phyloP scores from a whole-genome alignment of 108 stramenopile species.

The Conticribra weissflogii region DNA sequence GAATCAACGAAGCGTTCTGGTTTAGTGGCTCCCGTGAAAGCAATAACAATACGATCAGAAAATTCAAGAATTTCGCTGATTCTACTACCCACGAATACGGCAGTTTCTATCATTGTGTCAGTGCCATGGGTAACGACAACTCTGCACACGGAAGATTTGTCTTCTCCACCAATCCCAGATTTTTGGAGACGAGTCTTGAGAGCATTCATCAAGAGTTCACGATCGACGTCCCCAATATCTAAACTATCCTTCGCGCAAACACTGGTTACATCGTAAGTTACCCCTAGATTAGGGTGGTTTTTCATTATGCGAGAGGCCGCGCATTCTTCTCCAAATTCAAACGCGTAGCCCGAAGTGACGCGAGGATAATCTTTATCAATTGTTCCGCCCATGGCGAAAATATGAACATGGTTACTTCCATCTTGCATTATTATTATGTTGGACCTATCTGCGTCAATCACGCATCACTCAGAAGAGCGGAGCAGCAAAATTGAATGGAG shows the following conservation, averaged over 20 bases:
- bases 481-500: too few species aligned
- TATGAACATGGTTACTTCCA: conserved; percentile 22
- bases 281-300: conserved; percentile 41
- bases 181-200: neutral
- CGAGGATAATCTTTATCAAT: conserved; percentile 67
- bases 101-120: conserved; percentile 63
- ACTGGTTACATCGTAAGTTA: conserved; percentile 20
- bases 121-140: conserved; percentile 65
- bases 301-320: conserved; percentile 47
- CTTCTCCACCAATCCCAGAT: neutral
- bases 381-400: conserved; percentile 52
- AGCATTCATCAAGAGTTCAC: conserved; percentile 6
- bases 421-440: too few species aligned
- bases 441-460: too few species aligned
- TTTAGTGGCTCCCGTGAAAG: conserved; percentile 61
- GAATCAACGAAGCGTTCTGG: conserved; percentile 63
- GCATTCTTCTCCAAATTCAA: conserved; percentile 52
- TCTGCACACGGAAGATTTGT: conserved; percentile 3
- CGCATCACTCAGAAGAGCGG: too few species aligned
- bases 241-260: conserved; percentile 57
- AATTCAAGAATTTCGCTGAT: neutral
- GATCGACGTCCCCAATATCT: conserved; percentile 47
- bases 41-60: conserved; percentile 14
- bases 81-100: conserved; percentile 25
- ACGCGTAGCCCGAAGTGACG: conserved; percentile 54